phyloP scores from a whole-genome alignment of 2,329 filamentous ascomycete genomes.

The Coniochaeta sp. region DNA sequence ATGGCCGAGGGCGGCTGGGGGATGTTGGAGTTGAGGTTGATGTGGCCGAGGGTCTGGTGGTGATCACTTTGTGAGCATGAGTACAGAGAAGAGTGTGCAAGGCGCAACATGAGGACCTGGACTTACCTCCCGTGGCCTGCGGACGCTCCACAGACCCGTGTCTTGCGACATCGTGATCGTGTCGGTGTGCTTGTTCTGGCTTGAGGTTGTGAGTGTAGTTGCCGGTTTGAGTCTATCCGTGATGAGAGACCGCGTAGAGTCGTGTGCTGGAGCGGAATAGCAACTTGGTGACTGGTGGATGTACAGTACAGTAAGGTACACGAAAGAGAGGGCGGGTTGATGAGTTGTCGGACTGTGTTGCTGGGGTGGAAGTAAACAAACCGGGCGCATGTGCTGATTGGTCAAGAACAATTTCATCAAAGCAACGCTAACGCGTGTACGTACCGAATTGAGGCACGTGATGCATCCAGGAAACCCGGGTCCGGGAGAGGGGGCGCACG shows the following conservation, averaged over 20 bases:
- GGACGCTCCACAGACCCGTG: slow-evolving; percentile 81
- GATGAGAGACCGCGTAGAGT: not conserved
- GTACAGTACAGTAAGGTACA: not conserved
- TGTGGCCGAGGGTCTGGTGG: slow-evolving; percentile 71
- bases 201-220: not conserved
- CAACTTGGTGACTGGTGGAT: not conserved
- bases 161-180: slow-evolving; percentile 70
- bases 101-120: slow-evolving; percentile 7
- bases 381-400: slow-evolving; percentile 8
- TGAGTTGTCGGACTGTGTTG: slow-evolving; percentile 21
- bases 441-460: not conserved
- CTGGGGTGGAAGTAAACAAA: slow-evolving; percentile 38
- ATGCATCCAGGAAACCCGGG: not conserved
- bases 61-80: slow-evolving; percentile 7
- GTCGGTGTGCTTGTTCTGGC: not conserved
- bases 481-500: slow-evolving; percentile 1
- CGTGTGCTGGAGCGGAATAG: not conserved
- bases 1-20: slow-evolving; percentile 88
- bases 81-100: not conserved
- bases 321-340: not conserved
- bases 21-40: slow-evolving; percentile 76
- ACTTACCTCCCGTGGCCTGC: slow-evolving; percentile 81
- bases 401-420: not conserved
- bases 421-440: slow-evolving; percentile 4
- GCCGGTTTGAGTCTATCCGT: not conserved